Evolutionary conservation across 768 basidiomycete genomes (phyloP).

Genomic region (Albatrellus ellisii): DNA sequence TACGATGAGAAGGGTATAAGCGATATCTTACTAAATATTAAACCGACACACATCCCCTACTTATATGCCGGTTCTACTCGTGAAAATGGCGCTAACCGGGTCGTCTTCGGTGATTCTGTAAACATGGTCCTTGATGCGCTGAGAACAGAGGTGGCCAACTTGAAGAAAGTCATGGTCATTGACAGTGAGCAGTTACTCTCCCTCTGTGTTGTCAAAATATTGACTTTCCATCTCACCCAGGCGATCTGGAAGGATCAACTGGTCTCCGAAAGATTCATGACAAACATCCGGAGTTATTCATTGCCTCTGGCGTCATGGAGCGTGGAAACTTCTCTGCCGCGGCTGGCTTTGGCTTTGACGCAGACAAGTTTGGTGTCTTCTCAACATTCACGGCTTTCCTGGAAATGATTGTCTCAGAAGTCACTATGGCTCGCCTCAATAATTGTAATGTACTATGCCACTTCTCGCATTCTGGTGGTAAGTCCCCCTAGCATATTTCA

Average conservation of each 20-base stretch:
- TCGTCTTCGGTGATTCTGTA: constrained; percentile 78
- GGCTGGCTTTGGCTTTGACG: constrained; percentile 76
- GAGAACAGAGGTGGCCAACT: constrained; percentile 61
- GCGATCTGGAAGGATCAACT: constrained; percentile 81
- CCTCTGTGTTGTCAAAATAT: constrained; percentile 6
- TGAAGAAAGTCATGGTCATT: constrained; percentile 79
- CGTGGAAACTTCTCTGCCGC: constrained; percentile 75
- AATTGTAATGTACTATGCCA: constrained; percentile 79
- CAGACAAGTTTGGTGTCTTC: constrained; percentile 77
- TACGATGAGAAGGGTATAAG: constrained; percentile 33
- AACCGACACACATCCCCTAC: constrained; percentile 41
- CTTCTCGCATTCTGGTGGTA: constrained; percentile 82
- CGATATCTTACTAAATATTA: constrained; percentile 50
- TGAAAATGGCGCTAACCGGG: constrained; percentile 70
- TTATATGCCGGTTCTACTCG: constrained; percentile 58
- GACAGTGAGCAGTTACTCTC: constrained; percentile 40
- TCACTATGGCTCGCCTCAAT: constrained; percentile 89
- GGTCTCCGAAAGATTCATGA: constrained; percentile 81
- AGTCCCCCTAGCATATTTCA: constrained; percentile 7
- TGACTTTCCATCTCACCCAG: too few relatives aligned
- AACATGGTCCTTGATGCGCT: constrained; percentile 63
- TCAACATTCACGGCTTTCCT: constrained; percentile 88
- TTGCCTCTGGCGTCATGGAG: constrained; percentile 82
- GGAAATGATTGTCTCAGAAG: constrained; percentile 82
- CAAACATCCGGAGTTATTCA: constrained; percentile 81